Evolutionary conservation across 768 basidiomycete species (phyloP).

Genomic region (Gyrodon lividus): DNA sequence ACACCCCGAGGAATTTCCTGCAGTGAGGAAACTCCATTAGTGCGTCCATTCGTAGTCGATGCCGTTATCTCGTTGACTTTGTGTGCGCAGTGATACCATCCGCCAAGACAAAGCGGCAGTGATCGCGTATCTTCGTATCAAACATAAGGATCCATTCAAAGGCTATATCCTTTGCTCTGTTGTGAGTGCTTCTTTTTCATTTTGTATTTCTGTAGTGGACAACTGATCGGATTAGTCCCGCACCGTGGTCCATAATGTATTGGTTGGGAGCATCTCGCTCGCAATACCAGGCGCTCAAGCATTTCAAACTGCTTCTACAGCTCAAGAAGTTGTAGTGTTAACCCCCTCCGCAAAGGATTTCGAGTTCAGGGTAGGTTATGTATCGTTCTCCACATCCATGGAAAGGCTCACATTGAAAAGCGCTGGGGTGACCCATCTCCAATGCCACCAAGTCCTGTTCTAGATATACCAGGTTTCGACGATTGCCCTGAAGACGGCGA

Average conservation of each 20-base stretch:
- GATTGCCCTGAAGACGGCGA: conserved; percentile 15
- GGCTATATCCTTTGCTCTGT: conserved; percentile 75
- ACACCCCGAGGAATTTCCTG: conserved; percentile 74
- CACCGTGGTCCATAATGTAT: conserved; percentile 70
- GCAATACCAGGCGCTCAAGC: conserved; percentile 73
- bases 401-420: conserved; percentile 32
- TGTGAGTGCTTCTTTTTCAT: conserved; percentile 42
- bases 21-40: conserved; percentile 71
- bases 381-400: conserved; percentile 9
- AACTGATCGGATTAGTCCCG: conserved; percentile 40
- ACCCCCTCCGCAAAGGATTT: conserved; percentile 56
- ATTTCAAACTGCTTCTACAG: conserved; percentile 78
- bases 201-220: background rate
- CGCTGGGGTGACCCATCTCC: conserved; percentile 71
- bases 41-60: conserved; percentile 30
- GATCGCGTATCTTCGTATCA: conserved; percentile 73
- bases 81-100: conserved; percentile 63
- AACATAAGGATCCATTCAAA: conserved; percentile 75
- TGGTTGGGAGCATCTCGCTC: conserved; percentile 78
- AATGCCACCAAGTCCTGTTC: conserved; percentile 52
- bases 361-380: conserved; percentile 47
- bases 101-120: conserved; percentile 77
- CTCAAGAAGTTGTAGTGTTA: conserved; percentile 76
- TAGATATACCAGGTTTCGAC: conserved; percentile 21
- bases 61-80: background rate